Conservation (phyloP, 129 eudicot genomes). For the Tagetes erecta region DNA sequence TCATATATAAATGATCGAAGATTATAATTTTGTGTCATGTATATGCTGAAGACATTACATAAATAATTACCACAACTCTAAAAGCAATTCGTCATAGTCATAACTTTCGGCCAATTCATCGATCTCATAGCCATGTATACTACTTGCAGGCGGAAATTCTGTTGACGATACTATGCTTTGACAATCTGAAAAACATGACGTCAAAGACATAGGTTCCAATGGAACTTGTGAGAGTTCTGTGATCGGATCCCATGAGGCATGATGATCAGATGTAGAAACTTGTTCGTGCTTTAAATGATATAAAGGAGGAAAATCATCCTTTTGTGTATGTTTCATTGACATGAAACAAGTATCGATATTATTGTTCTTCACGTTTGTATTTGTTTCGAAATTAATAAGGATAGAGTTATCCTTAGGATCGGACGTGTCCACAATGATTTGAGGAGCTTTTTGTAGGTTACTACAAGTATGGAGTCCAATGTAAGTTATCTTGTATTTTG, state of each 20-base stretch:
- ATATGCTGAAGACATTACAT: background rate
- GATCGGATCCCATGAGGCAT: background rate
- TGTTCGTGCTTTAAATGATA: background rate
- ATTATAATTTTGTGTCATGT: no score
- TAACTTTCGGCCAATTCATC: slow-evolving; percentile 25
- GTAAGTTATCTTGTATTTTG: slow-evolving; percentile 46
- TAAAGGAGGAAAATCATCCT: slow-evolving; percentile 2
- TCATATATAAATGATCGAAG: no score
- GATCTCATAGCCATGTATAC: slow-evolving; percentile 30
- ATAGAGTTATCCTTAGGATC: slow-evolving; percentile 11
- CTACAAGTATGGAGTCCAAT: slow-evolving; percentile 48
- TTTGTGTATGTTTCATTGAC: background rate
- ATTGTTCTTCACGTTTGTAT: background rate
- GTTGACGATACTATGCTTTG: slow-evolving; percentile 44
- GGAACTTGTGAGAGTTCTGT: slow-evolving; percentile 29
- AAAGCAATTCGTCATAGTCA: slow-evolving; percentile 17
- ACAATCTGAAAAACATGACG: slow-evolving; percentile 35
- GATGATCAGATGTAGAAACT: background rate
- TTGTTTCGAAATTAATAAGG: background rate
- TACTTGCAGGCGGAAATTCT: slow-evolving; percentile 41
- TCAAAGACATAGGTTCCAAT: slow-evolving; percentile 31
- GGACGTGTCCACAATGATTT: slow-evolving; percentile 28
- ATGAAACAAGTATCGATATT: background rate
- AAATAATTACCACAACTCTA: slow-evolving; percentile 9
- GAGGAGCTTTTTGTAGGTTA: slow-evolving; percentile 25